phyloP scores from a whole-genome alignment of 306 rosid species.

The Oemleria cerasiformis region DNA sequence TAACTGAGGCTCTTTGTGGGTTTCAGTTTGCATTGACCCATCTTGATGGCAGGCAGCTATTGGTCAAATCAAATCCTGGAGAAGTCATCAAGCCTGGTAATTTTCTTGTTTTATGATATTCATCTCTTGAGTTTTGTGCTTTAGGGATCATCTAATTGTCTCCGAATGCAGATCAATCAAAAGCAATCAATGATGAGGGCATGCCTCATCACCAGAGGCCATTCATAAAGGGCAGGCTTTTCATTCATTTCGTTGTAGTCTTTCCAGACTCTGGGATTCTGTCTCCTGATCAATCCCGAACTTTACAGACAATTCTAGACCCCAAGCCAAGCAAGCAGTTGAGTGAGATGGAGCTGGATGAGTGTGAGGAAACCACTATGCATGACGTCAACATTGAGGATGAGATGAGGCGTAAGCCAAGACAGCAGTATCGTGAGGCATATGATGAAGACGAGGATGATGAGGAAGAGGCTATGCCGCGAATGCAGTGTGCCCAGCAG shows the following conservation, averaged over 20 bases:
- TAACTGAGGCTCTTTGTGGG: constrained; percentile 77
- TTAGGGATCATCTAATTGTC: not conserved
- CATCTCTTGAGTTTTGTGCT: not conserved
- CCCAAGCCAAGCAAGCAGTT: constrained; percentile 36
- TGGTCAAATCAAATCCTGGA: constrained; percentile 80
- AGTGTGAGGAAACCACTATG: constrained; percentile 61
- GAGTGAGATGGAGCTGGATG: constrained; percentile 58
- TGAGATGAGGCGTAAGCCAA: constrained; percentile 58
- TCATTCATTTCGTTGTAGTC: constrained; percentile 51
- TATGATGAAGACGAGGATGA: constrained; percentile 60
- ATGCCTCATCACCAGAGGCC: constrained; percentile 67
- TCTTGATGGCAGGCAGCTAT: constrained; percentile 80
- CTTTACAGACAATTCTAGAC: constrained; percentile 40
- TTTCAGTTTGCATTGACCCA: constrained; percentile 64
- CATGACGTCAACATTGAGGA: constrained; percentile 61
- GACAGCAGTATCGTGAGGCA: constrained; percentile 45
- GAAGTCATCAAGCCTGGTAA: constrained; percentile 84
- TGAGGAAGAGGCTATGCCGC: constrained; percentile 35
- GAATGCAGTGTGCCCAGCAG: constrained; percentile 76
- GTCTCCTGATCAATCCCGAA: constrained; percentile 41
- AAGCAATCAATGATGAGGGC: constrained; percentile 74
- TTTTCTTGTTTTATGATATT: constrained; percentile 8
- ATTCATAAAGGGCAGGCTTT: constrained; percentile 61
- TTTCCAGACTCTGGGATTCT: constrained; percentile 59
- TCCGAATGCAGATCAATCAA: constrained; percentile 44